Base-by-base conservation (phyloP, 345 rosid species). In the Litchi chinensis region DNA sequence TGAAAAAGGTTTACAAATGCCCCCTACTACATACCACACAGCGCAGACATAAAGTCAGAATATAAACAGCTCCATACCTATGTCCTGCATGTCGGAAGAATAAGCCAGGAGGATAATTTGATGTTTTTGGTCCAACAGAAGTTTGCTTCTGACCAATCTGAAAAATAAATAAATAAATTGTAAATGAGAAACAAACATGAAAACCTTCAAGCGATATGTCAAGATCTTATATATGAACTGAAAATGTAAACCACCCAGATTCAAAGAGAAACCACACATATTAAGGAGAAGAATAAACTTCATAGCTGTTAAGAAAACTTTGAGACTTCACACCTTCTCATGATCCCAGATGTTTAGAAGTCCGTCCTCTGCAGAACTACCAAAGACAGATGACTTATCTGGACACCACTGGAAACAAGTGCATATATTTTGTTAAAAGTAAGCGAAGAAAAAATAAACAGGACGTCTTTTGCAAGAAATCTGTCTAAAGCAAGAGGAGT, bases 281-380 rank as follows among this genome's bases (percentile, higher is more conserved):
- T 16, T 15, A 18, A 52, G 59, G 19, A 54, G 59, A 16, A 54
- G 18, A 54, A 54, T 16, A 54, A 54, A 50, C 19, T 13, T 50
- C 37, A 48, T 24, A 52, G 39, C 43, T 43, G 11, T 19, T 43
- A 18, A 66, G 54, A 76, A 76, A 71, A n/a, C 4, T 71, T 46
- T 50, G 67, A 32, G 26, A 76, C 68, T 60, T 62, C 72, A 28
- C 22, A 95, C 98, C 98, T 81, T 92, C 50, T 95, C 97, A 83
- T 88, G 88, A 80, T 95, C 97, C 98, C 98, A 95, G 67, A 95
- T 86, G 83, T 95, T 95, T 37, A 95, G 80, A 87, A 95, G 88
- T 66, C 98, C 98, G 80, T 95, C 98, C 81, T 95, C 98, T 6
- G 98, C 98, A 32, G 97, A 92, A 83, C 98, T 95, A 73, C 98